Evolutionary conservation across 2,329 filamentous ascomycete genomes (phyloP).

Genomic region (Fusarium equiseti): DNA sequence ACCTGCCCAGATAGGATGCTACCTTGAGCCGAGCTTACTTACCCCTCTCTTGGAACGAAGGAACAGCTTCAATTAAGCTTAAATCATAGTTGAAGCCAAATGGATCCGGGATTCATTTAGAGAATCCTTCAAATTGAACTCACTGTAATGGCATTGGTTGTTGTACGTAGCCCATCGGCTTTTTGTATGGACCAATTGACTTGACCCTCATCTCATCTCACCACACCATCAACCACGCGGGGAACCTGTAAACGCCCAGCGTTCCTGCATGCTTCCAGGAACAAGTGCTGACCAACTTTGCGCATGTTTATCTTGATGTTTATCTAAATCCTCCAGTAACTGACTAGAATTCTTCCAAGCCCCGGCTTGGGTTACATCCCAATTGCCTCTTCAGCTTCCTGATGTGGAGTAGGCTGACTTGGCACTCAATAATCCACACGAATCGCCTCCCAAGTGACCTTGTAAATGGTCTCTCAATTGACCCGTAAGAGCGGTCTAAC

Average conservation of each 20-base stretch:
- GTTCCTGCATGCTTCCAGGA: constrained; percentile 14
- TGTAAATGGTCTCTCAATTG: background rate
- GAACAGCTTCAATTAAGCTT: constrained; percentile 6
- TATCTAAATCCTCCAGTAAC: background rate
- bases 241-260: background rate
- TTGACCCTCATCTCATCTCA: background rate
- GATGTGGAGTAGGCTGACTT: constrained; percentile 24
- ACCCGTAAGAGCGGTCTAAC: background rate
- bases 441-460: background rate
- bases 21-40: background rate
- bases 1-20: constrained; percentile 21
- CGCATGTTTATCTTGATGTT: constrained; percentile 1
- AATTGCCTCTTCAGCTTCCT: constrained; percentile 18
- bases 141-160: too few species aligned
- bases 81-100: background rate
- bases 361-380: constrained; percentile 6
- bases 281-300: background rate
- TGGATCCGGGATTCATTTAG: background rate
- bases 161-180: too few species aligned
- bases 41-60: constrained; percentile 8
- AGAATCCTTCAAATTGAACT: too few species aligned
- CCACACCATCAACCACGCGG: background rate
- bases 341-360: background rate
- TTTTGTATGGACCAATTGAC: background rate
- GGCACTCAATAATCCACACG: background rate